These are phyloP conservation scores for Naganishia vishniacii DNA, from an alignment of 768 basidiomycete genomes.

Conservation along the genomic window DNA sequence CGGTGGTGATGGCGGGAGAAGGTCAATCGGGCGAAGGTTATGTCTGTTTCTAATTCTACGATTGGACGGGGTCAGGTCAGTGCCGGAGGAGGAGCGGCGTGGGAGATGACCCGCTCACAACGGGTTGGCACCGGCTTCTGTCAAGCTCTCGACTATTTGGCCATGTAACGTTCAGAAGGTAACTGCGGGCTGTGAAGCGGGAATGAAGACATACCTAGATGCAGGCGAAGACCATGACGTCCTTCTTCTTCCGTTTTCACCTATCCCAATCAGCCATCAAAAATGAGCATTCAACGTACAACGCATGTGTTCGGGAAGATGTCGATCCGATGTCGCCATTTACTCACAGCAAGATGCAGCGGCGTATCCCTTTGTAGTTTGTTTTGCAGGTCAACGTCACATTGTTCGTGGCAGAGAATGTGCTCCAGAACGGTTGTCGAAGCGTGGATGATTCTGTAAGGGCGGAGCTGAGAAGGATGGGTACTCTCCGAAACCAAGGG, in stretches of 20 bases:
- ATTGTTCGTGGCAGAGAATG: slow-evolving; percentile 23
- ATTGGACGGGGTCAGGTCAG: neutral
- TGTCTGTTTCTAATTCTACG: slow-evolving; percentile 27
- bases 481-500: neutral
- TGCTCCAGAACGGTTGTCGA: slow-evolving; percentile 26
- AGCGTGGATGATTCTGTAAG: slow-evolving; percentile 24
- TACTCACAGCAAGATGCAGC: slow-evolving; percentile 26
- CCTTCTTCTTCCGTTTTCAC: slow-evolving; percentile 26
- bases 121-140: slow-evolving; percentile 27
- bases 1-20: slow-evolving; percentile 27
- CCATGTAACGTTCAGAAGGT: neutral
- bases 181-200: neutral
- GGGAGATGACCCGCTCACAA: slow-evolving; percentile 8
- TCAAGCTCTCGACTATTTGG: slow-evolving; percentile 20
- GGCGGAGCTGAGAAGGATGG: too few relatives aligned
- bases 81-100: neutral
- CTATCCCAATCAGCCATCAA: neutral
- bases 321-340: too few relatives aligned
- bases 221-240: slow-evolving; percentile 24
- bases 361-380: slow-evolving; percentile 25
- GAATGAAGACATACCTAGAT: slow-evolving; percentile 15
- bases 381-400: slow-evolving; percentile 27
- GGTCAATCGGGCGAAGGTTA: slow-evolving; percentile 25
- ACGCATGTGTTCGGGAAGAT: too few relatives aligned
- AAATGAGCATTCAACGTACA: neutral